Percentiles rank a stretch among this genome's conserved stretches.
Evolutionary conservation across 441 rosid genomes (phyloP).

Genomic region (Jatropha podagrica): DNA sequence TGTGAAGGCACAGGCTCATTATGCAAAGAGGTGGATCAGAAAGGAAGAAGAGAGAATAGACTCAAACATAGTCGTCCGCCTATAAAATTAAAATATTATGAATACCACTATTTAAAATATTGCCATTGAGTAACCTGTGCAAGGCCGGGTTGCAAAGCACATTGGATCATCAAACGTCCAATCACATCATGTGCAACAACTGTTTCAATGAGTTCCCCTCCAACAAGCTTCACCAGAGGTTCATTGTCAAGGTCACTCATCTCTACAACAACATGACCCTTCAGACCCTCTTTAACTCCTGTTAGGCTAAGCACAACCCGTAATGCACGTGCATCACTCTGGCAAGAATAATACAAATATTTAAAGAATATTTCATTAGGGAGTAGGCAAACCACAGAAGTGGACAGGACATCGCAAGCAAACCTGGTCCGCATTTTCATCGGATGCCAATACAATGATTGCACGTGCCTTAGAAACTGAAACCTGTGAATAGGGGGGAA

Average conservation of each 20-base stretch:
- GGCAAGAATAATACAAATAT: conserved; percentile 26
- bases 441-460: conserved; percentile 78
- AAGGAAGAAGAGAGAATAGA: not conserved
- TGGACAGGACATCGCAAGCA: conserved; percentile 16
- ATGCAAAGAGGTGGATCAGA: not conserved
- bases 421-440: conserved; percentile 98
- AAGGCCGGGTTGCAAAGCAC: conserved; percentile 92
- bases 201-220: conserved; percentile 90
- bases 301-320: conserved; percentile 93
- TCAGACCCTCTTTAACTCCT: conserved; percentile 83
- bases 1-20: not conserved
- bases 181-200: conserved; percentile 97
- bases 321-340: conserved; percentile 94
- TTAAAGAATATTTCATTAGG: conserved; percentile 19
- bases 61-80: not conserved
- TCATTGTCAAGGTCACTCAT: conserved; percentile 96
- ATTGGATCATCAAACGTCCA: conserved; percentile 93
- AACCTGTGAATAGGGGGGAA: conserved; percentile 45
- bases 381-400: conserved; percentile 7
- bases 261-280: conserved; percentile 91
- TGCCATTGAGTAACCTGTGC: conserved; percentile 59
- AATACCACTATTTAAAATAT: conserved; percentile 1
- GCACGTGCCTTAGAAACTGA: conserved; percentile 95
- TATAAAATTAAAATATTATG: not conserved
- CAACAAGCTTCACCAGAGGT: conserved; percentile 96